phyloP scores from a whole-genome alignment of 768 basidiomycete genomes.

The Phylloporus sp. region DNA sequence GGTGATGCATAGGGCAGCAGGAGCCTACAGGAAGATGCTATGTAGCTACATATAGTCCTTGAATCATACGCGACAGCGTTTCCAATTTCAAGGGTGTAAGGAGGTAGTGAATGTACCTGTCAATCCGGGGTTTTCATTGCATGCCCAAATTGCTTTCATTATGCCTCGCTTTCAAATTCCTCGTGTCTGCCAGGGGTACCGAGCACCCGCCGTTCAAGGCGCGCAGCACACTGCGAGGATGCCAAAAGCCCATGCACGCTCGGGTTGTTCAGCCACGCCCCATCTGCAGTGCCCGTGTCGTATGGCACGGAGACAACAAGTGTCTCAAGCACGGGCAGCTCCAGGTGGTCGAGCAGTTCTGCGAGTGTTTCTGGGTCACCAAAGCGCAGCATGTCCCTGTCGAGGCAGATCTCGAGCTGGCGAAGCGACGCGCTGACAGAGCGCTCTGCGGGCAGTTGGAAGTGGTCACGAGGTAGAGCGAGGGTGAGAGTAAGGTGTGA shows the following conservation, averaged over 20 bases:
- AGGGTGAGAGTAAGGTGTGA: constrained; percentile 13
- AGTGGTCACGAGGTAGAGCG: not conserved
- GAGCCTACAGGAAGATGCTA: not conserved
- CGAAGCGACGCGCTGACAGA: constrained; percentile 6
- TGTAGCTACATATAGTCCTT: too few species aligned
- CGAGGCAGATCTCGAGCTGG: constrained; percentile 17
- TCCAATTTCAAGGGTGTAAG: not conserved
- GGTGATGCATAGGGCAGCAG: constrained; percentile 5
- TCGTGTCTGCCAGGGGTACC: not conserved
- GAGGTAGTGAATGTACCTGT: not conserved
- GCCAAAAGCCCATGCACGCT: not conserved
- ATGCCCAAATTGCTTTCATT: not conserved
- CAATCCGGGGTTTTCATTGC: not conserved
- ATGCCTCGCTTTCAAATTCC: not conserved
- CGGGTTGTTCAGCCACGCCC: constrained; percentile 5
- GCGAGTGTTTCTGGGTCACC: constrained; percentile 15
- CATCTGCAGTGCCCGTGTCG: not conserved
- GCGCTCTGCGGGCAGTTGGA: not conserved
- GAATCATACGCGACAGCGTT: too few species aligned
- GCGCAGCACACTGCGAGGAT: not conserved
- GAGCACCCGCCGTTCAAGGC: not conserved
- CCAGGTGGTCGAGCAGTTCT: constrained; percentile 19
- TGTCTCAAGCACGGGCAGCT: constrained; percentile 17
- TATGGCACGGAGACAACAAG: constrained; percentile 11
- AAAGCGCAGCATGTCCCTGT: constrained; percentile 18